phyloP scores from a whole-genome alignment of 2,329 filamentous ascomycete genomes.

The Fusarium sp. region DNA sequence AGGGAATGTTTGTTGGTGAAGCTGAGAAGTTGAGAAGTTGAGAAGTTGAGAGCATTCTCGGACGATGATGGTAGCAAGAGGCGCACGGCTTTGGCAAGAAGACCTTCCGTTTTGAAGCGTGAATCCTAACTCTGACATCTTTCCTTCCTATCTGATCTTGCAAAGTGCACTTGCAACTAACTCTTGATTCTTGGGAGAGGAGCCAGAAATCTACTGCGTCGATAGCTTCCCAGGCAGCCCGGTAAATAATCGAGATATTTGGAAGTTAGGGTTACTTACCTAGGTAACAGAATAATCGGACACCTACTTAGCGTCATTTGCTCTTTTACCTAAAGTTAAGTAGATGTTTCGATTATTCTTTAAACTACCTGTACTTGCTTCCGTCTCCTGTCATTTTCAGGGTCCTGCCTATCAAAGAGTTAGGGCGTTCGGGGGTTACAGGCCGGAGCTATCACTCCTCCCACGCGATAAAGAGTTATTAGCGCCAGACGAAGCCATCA shows the following conservation, averaged over 20 bases:
- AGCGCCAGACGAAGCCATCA: slow-evolving; percentile 25
- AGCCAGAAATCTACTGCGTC: not conserved
- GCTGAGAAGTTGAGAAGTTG: slow-evolving; percentile 1
- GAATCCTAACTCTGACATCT: not conserved
- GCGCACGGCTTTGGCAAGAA: not conserved
- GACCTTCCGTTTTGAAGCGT: not conserved
- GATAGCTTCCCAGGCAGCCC: too few relatives aligned
- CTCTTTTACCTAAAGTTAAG: too few relatives aligned
- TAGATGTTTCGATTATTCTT: too few relatives aligned
- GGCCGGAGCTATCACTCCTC: not conserved
- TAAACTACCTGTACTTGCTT: too few relatives aligned
- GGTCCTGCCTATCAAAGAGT: too few relatives aligned
- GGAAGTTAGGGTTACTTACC: too few relatives aligned
- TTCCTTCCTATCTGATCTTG: not conserved
- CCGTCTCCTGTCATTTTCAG: too few relatives aligned
- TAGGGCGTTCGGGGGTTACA: too few relatives aligned
- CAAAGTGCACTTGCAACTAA: slow-evolving; percentile 12
- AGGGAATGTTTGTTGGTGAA: slow-evolving; percentile 19
- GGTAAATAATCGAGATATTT: too few relatives aligned
- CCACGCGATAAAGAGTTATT: slow-evolving; percentile 1
- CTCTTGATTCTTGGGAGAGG: not conserved
- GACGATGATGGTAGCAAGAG: not conserved
- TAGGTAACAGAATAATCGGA: too few relatives aligned
- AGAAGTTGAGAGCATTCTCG: not conserved
- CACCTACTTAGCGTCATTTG: too few relatives aligned